phyloP scores from a whole-genome alignment of 2,329 filamentous ascomycete genomes.

The Penicillium sclerotigenum region DNA sequence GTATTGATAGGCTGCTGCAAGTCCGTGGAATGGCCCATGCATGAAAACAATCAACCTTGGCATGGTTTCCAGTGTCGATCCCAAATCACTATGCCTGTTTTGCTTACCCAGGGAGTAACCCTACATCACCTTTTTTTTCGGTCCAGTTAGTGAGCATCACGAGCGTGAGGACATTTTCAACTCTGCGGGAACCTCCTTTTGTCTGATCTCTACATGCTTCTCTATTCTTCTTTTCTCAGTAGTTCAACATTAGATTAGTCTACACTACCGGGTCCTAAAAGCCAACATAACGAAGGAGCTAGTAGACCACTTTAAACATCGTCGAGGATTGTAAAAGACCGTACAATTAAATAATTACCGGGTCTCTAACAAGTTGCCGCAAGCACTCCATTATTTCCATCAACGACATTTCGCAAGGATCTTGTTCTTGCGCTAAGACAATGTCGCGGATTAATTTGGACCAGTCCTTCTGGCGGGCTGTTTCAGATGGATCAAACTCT shows the following conservation, averaged over 20 bases:
- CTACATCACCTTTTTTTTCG: neutral
- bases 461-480: neutral
- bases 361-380: slow-evolving; percentile 10
- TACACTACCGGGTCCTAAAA: neutral
- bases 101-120: neutral
- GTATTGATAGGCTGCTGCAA: too few species aligned
- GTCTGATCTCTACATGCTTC: neutral
- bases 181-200: neutral
- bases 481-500: neutral
- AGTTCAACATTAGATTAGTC: accelerated
- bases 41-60: neutral
- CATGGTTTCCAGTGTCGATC: too few species aligned
- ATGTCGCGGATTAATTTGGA: slow-evolving; percentile 12
- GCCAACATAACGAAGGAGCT: neutral
- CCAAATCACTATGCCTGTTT: neutral
- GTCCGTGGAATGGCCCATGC: too few species aligned
- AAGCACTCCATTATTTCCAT: slow-evolving; percentile 17
- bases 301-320: neutral
- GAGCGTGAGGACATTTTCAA: neutral
- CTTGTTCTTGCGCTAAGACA: slow-evolving; percentile 13
- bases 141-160: neutral
- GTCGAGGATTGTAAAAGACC: too few species aligned
- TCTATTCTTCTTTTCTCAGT: too few species aligned
- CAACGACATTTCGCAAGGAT: slow-evolving; percentile 6
- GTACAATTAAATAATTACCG: neutral